A percentile compares a stretch with the other conserved stretches of the same genome.
These are phyloP conservation scores for Stenocarpella maydis DNA, from an alignment of 2,329 filamentous ascomycete species.

Conservation along the genomic window DNA sequence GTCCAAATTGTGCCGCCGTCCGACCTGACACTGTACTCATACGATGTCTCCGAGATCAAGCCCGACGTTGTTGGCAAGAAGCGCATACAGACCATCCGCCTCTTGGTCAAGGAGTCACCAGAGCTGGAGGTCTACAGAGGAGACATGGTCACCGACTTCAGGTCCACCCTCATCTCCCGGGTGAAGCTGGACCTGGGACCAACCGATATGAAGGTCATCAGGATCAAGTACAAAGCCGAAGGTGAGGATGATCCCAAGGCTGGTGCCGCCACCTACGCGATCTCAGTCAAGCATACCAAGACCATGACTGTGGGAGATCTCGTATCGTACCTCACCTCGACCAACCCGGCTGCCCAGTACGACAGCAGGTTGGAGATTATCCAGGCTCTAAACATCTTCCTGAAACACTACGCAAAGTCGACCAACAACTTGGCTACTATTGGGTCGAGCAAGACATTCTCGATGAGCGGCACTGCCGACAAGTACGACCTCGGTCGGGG, in stretches of 20 bases:
- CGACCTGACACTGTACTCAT: slow-evolving; percentile 38
- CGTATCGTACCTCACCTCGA: slow-evolving; percentile 42
- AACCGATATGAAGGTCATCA: neutral
- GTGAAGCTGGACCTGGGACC: slow-evolving; percentile 36
- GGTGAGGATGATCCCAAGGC: slow-evolving; percentile 41
- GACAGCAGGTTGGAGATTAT: slow-evolving; percentile 55
- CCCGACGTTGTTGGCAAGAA: slow-evolving; percentile 37
- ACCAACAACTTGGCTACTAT: slow-evolving; percentile 39
- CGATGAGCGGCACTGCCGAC: slow-evolving; percentile 29
- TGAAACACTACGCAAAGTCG: slow-evolving; percentile 51
- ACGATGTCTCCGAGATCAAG: slow-evolving; percentile 36
- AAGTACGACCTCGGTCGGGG: slow-evolving; percentile 40
- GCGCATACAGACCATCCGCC: slow-evolving; percentile 36
- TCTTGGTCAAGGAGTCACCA: slow-evolving; percentile 39
- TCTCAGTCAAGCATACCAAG: slow-evolving; percentile 40
- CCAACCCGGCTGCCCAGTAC: slow-evolving; percentile 36
- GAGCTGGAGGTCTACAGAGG: slow-evolving; percentile 33
- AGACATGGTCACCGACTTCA: slow-evolving; percentile 47
- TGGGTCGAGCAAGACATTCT: slow-evolving; percentile 44
- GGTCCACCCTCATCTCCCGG: slow-evolving; percentile 44
- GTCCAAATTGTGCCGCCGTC: slow-evolving; percentile 34
- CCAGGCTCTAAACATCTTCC: slow-evolving; percentile 77
- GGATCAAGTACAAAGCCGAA: slow-evolving; percentile 43
- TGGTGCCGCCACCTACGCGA: slow-evolving; percentile 36
- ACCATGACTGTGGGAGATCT: slow-evolving; percentile 40